Percentiles rank a stretch among this genome's conserved stretches.
Conservation (phyloP, 139 green algal species). For the Picochlorum sp. region DNA sequence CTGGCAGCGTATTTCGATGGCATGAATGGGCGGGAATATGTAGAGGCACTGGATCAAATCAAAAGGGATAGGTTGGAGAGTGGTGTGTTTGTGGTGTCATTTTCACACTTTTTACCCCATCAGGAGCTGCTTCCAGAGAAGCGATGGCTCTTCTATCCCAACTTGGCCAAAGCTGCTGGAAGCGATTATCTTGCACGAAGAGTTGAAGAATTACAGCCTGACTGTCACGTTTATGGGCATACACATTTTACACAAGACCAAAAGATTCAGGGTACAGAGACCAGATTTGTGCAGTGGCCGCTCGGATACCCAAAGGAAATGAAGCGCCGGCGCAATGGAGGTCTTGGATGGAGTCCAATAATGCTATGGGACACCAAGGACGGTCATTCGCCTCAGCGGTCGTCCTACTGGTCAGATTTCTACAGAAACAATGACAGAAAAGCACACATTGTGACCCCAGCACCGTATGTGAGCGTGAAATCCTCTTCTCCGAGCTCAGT, state of each 20-base stretch:
- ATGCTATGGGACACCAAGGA: conserved; percentile 28
- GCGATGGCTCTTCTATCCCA: conserved; percentile 54
- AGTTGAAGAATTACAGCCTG: conserved; percentile 32
- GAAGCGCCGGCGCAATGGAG: conserved; percentile 9
- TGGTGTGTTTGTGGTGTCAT: conserved; percentile 31
- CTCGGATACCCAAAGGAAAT: conserved; percentile 42
- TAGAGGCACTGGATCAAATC: conserved; percentile 12
- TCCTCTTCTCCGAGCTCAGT: neutral
- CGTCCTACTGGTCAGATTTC: conserved; percentile 29
- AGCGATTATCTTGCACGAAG: conserved; percentile 39
- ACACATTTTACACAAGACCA: conserved; percentile 64
- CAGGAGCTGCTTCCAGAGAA: conserved; percentile 65
- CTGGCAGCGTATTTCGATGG: conserved; percentile 39
- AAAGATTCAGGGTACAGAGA: conserved; percentile 1
- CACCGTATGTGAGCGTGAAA: conserved; percentile 1
- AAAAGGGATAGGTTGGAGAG: neutral
- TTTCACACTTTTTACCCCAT: conserved; percentile 47
- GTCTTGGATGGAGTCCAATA: conserved; percentile 27
- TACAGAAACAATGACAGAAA: conserved; percentile 7
- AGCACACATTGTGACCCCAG: neutral
- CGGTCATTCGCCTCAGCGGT: conserved; percentile 7
- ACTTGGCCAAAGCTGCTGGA: conserved; percentile 58
- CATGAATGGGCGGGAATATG: conserved; percentile 35
- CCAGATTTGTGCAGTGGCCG: conserved; percentile 45
- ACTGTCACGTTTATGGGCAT: conserved; percentile 61